These are phyloP conservation scores for Coniferiporia sulphurascens DNA, from an alignment of 1,284 basidiomycete genomes.

Conservation along the genomic window DNA sequence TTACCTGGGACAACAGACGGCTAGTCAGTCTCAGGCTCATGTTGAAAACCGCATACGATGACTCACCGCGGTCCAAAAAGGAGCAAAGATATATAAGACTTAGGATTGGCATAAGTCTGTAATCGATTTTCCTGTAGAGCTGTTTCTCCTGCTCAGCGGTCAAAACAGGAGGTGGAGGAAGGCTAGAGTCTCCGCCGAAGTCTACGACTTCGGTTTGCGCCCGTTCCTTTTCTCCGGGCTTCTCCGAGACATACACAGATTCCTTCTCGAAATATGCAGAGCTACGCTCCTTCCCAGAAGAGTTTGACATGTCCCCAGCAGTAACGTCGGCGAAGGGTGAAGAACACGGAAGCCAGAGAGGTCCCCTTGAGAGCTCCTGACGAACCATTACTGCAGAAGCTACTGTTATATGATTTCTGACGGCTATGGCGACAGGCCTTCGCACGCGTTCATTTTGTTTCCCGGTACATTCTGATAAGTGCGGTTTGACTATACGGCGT, in stretches of 20 bases:
- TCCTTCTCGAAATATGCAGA: conserved; percentile 8
- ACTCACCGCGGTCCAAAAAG: conserved; percentile 58
- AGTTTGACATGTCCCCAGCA: too few species aligned
- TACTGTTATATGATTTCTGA: too few species aligned
- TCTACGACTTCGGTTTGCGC: conserved; percentile 22
- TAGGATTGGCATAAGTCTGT: conserved; percentile 59
- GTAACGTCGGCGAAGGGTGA: too few species aligned
- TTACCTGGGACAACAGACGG: conserved; percentile 37
- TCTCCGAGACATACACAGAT: conserved; percentile 1
- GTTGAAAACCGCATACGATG: neutral
- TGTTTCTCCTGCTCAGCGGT: conserved; percentile 48
- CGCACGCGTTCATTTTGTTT: too few species aligned
- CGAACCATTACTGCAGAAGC: too few species aligned
- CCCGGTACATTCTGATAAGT: too few species aligned
- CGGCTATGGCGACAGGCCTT: too few species aligned
- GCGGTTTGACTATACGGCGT: too few species aligned
- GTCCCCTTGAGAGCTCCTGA: too few species aligned
- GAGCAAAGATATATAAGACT: conserved; percentile 60
- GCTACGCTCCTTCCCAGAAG: neutral
- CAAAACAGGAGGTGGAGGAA: conserved; percentile 43
- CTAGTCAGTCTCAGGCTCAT: neutral
- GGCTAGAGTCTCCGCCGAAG: conserved; percentile 35
- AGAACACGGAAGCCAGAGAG: too few species aligned
- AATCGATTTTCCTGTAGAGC: conserved; percentile 62
- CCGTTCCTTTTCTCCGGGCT: neutral